Percentiles rank a stretch among this genome's conserved stretches.
Conservation (phyloP, 2,329 filamentous ascomycete genomes). For the Aspergillus udagawae region DNA sequence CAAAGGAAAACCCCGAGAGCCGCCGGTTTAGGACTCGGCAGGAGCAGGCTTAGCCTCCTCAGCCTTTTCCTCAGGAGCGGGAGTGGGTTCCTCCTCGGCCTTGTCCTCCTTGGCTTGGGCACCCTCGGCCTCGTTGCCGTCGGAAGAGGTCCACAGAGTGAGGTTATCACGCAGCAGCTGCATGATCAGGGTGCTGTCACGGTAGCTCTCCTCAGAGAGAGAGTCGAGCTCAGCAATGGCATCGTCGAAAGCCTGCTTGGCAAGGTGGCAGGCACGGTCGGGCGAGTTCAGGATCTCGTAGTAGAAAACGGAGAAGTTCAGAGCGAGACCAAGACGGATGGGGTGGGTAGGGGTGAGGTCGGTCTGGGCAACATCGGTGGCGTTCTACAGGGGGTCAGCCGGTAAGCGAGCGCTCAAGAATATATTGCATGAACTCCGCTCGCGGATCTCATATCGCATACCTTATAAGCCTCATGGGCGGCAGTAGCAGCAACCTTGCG, state of each 20-base stretch:
- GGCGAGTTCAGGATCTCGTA: constrained; percentile 99
- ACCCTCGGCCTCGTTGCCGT: constrained; percentile 67
- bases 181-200: constrained; percentile 99
- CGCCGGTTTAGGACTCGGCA: constrained; percentile 31
- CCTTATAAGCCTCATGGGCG: constrained; percentile 98
- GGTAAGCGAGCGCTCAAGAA: not conserved
- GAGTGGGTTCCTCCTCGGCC: constrained; percentile 47
- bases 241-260: constrained; percentile 98
- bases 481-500: constrained; percentile 92
- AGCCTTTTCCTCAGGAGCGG: constrained; percentile 42
- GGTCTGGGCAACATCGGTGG: constrained; percentile 96
- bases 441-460: constrained; percentile 40
- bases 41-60: constrained; percentile 37
- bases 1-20: constrained; percentile 23
- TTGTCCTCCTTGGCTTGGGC: constrained; percentile 60
- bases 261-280: constrained; percentile 94
- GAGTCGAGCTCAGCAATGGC: constrained; percentile 98
- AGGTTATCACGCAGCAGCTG: constrained; percentile 97
- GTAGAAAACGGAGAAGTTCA: constrained; percentile 99
- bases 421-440: not conserved
- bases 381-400: constrained; percentile 58
- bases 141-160: constrained; percentile 95
- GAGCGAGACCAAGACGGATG: constrained; percentile 92
- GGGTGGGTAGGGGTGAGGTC: constrained; percentile 97
- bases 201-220: constrained; percentile 95